A percentile compares a stretch with the other conserved stretches of the same genome.
Conservation (phyloP, 371 early-diverging fungal species). For the Apophysomyces ossiformis region DNA sequence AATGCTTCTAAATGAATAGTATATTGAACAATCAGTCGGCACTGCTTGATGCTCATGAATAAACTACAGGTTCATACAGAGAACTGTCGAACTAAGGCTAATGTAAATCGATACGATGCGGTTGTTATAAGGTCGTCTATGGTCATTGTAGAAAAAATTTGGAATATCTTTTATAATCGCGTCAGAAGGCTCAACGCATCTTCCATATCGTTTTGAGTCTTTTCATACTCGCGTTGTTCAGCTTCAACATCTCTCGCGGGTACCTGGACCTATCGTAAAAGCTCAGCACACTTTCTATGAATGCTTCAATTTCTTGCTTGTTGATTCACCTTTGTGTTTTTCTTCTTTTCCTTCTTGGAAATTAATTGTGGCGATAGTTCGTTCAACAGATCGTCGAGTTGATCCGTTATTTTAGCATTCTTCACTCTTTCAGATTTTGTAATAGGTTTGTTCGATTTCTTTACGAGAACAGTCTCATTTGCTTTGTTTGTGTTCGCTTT, state of each 20-base stretch:
- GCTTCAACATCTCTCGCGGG: constrained; percentile 23
- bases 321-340: constrained; percentile 21
- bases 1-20: too few species aligned
- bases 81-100: too few species aligned
- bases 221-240: constrained; percentile 48
- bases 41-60: too few species aligned
- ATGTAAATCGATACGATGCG: too few species aligned
- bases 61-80: too few species aligned
- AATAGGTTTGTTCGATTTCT: background rate
- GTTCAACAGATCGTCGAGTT: constrained; percentile 40
- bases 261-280: background rate
- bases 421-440: constrained; percentile 20
- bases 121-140: background rate
- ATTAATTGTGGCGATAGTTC: constrained; percentile 37
- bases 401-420: constrained; percentile 33
- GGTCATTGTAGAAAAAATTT: background rate
- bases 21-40: too few species aligned
- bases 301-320: constrained; percentile 15
- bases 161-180: constrained; percentile 24
- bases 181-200: constrained; percentile 46
- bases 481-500: background rate
- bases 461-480: background rate
- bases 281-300: background rate
- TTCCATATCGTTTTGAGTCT: constrained; percentile 50
- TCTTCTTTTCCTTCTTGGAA: constrained; percentile 33